Percentiles rank a stretch among this genome's conserved stretches.
Evolutionary conservation across 306 rosid species (phyloP).

Genomic region (Crotalaria pallida): DNA sequence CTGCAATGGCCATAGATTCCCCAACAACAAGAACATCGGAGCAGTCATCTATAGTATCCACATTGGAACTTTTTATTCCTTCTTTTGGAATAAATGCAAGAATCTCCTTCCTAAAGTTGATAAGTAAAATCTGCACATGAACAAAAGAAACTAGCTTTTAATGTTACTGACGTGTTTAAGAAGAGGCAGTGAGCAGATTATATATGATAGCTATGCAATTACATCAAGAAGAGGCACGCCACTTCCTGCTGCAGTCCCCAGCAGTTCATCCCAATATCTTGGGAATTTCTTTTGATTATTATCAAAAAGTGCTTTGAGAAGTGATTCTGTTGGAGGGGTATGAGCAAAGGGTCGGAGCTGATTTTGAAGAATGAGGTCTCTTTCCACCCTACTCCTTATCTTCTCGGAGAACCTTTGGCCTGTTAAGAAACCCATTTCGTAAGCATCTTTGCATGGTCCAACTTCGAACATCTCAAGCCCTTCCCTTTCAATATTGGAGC

Average conservation of each 20-base stretch:
- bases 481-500: conserved; percentile 14
- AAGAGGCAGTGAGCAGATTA: not conserved
- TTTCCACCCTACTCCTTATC: conserved; percentile 46
- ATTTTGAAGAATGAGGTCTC: conserved; percentile 55
- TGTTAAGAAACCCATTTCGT: conserved; percentile 53
- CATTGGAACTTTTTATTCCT: not conserved
- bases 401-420: conserved; percentile 57
- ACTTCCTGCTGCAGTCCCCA: conserved; percentile 70
- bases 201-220: not conserved
- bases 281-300: conserved; percentile 54
- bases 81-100: conserved; percentile 64
- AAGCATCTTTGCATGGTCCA: conserved; percentile 41
- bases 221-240: conserved; percentile 69
- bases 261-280: conserved; percentile 61
- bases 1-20: conserved; percentile 69
- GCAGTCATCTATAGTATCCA: conserved; percentile 55
- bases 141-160: conserved; percentile 18
- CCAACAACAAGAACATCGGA: conserved; percentile 67
- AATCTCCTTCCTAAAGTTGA: conserved; percentile 85
- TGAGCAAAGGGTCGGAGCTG: conserved; percentile 67
- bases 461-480: conserved; percentile 43
- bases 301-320: conserved; percentile 42
- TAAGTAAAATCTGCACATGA: conserved; percentile 52
- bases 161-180: not conserved
- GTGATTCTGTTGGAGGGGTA: conserved; percentile 41